Evolutionary conservation across 306 rosid species (phyloP).

Genomic region (Astragalus membranaceus): DNA sequence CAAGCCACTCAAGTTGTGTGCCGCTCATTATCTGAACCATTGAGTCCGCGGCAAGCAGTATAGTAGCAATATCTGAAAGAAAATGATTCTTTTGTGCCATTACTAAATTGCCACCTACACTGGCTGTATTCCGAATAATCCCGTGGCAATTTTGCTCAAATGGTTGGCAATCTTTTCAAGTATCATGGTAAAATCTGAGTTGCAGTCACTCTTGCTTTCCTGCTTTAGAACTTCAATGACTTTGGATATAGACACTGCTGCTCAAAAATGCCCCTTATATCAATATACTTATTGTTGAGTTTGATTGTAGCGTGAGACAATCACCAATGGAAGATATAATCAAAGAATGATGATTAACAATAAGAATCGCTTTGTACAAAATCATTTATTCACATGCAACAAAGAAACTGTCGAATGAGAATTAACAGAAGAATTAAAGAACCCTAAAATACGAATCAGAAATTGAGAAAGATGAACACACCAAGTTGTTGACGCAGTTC

Average conservation of each 20-base stretch:
- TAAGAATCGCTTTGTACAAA: no score
- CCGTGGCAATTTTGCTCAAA: slow-evolving; percentile 58
- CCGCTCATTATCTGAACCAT: slow-evolving; percentile 51
- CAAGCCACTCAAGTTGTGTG: slow-evolving; percentile 37
- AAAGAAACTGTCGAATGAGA: no score
- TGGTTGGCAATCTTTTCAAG: slow-evolving; percentile 48
- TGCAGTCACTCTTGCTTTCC: slow-evolving; percentile 8
- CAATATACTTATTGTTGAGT: no score
- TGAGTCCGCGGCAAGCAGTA: slow-evolving; percentile 65
- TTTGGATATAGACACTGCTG: slow-evolving; percentile 56
- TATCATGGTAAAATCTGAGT: slow-evolving; percentile 36
- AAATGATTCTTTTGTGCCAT: slow-evolving; percentile 69
- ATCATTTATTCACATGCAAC: no score
- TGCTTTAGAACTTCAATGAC: slow-evolving; percentile 51
- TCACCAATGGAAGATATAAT: no score
- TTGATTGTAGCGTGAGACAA: no score
- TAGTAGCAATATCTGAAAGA: slow-evolving; percentile 74
- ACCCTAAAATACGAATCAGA: no score
- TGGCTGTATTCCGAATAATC: slow-evolving; percentile 63
- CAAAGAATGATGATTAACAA: no score
- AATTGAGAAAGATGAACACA: no score
- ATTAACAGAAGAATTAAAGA: no score
- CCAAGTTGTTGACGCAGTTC: no score
- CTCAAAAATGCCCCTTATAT: slow-evolving; percentile 51
- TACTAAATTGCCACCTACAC: slow-evolving; percentile 78